A percentile compares a stretch with the other conserved stretches of the same genome.
Conservation (phyloP, 768 basidiomycete genomes). For the Daedaleopsis nitida region DNA sequence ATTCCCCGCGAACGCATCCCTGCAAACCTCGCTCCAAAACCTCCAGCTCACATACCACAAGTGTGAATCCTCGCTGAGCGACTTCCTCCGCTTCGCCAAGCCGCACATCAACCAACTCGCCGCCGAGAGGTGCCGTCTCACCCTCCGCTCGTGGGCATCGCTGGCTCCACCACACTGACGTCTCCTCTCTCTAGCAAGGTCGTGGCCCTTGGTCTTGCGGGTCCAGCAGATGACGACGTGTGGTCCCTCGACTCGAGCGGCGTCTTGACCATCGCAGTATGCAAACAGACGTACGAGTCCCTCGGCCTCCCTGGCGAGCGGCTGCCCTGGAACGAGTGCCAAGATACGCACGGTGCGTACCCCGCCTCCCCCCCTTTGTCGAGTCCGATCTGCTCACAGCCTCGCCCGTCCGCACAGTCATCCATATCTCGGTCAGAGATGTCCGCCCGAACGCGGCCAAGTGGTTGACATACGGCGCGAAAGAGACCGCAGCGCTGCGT, state of each 20-base stretch:
- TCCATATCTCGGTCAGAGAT: constrained; percentile 46
- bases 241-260: constrained; percentile 75
- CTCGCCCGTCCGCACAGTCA: constrained; percentile 38
- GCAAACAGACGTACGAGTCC: constrained; percentile 58
- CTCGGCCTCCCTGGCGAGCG: constrained; percentile 61
- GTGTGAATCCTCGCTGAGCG: constrained; percentile 44
- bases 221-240: constrained; percentile 44
- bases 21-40: constrained; percentile 42
- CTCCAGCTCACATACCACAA: constrained; percentile 48
- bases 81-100: constrained; percentile 42
- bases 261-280: constrained; percentile 55
- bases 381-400: background rate
- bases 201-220: constrained; percentile 18
- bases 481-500: constrained; percentile 42
- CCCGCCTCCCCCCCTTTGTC: too few relatives aligned
- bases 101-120: constrained; percentile 30
- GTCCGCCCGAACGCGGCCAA: constrained; percentile 23
- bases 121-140: constrained; percentile 33
- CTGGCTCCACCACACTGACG: background rate
- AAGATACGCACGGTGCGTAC: constrained; percentile 54
- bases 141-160: background rate
- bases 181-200: constrained; percentile 15
- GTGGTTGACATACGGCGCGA: constrained; percentile 34
- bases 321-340: constrained; percentile 45
- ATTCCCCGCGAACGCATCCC: constrained; percentile 47